A percentile compares a stretch with the other conserved stretches of the same genome.
These are phyloP conservation scores for Colletotrichum sidae DNA, from an alignment of 2,329 filamentous ascomycete genomes.

Conservation along the genomic window DNA sequence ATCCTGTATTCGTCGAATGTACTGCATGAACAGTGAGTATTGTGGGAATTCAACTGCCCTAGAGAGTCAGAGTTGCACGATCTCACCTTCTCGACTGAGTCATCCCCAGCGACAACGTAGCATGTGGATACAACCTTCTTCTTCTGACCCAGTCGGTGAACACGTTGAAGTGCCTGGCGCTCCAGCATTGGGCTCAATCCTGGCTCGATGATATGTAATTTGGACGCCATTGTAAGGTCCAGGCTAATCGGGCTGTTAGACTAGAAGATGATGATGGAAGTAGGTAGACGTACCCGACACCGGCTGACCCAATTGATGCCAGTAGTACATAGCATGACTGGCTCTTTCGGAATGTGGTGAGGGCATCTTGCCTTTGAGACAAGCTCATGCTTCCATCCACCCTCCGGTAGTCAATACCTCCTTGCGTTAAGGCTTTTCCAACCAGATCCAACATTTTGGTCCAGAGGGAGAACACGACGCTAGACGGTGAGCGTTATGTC, in stretches of 20 bases:
- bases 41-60: no score
- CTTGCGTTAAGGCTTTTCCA: neutral
- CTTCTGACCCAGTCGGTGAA: neutral
- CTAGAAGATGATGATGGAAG: no score
- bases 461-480: neutral
- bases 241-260: no score
- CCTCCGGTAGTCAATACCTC: neutral
- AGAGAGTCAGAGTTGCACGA: neutral
- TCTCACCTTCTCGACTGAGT: neutral
- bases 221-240: neutral
- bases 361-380: neutral
- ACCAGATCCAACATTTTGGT: neutral
- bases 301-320: neutral
- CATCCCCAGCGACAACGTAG: neutral
- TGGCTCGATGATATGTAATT: neutral
- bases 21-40: no score
- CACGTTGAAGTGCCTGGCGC: neutral
- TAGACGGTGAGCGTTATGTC: neutral
- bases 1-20: no score
- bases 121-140: neutral
- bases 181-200: neutral
- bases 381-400: neutral
- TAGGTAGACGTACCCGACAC: neutral
- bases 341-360: neutral
- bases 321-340: neutral